phyloP scores from a whole-genome alignment of 2,329 filamentous ascomycete genomes.

The Penicillium rolfsii region DNA sequence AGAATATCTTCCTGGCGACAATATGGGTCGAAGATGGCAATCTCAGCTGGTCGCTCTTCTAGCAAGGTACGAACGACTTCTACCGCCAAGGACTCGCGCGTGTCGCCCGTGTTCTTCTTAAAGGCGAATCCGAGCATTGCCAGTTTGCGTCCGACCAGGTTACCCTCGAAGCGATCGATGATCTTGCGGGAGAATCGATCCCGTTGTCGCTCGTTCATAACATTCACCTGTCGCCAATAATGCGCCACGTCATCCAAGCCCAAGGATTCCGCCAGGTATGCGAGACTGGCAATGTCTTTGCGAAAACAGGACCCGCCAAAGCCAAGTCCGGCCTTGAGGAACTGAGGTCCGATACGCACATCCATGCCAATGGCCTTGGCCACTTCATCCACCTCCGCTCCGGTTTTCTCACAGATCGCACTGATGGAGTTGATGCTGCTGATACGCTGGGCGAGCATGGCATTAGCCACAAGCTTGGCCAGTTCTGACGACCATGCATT shows the following conservation, averaged over 20 bases:
- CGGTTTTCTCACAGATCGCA: slow-evolving; percentile 76
- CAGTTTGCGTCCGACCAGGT: slow-evolving; percentile 70
- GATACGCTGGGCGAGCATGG: slow-evolving; percentile 78
- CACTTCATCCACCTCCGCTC: slow-evolving; percentile 75
- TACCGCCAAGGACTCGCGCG: slow-evolving; percentile 70
- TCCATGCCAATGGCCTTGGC: slow-evolving; percentile 70
- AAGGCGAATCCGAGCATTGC: slow-evolving; percentile 75
- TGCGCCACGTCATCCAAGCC: slow-evolving; percentile 71
- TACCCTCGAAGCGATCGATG: slow-evolving; percentile 69
- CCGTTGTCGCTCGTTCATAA: slow-evolving; percentile 76
- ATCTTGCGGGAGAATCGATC: slow-evolving; percentile 69
- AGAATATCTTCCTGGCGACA: slow-evolving; percentile 46
- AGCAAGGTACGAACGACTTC: slow-evolving; percentile 68
- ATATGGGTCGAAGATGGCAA: slow-evolving; percentile 70
- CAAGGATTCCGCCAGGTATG: slow-evolving; percentile 72
- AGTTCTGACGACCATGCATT: slow-evolving; percentile 79
- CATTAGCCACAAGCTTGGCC: slow-evolving; percentile 77
- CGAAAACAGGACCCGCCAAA: slow-evolving; percentile 83
- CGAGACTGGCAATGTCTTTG: slow-evolving; percentile 75
- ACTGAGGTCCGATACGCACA: slow-evolving; percentile 70
- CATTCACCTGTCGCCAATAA: slow-evolving; percentile 75
- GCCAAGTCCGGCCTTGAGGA: slow-evolving; percentile 74
- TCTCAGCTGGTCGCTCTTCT: slow-evolving; percentile 65
- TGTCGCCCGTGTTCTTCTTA: slow-evolving; percentile 79
- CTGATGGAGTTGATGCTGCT: slow-evolving; percentile 80